Base-by-base conservation (phyloP, 2,329 filamentous ascomycete genomes). In the Ramichloridium luteum region DNA sequence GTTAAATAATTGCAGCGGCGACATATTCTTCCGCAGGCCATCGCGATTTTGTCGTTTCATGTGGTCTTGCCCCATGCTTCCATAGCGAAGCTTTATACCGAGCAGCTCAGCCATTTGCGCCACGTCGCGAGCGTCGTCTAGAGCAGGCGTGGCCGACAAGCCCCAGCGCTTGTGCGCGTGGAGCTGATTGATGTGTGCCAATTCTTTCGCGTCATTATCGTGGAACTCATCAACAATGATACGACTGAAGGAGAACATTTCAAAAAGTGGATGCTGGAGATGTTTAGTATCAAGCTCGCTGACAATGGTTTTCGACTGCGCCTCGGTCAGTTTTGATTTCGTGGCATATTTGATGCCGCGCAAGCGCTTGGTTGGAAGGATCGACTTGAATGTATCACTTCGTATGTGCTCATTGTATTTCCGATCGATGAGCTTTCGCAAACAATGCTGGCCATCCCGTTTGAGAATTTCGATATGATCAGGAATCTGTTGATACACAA, bases 161-260 rank as follows among this genome's bases (percentile, higher is more conserved):
- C 74, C 58, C 74, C 74, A 79, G 32, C 64, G 65, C 25, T 67
- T 70, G 25, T 61, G 56, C 8, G 68, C 63, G 15, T 60, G 46
- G 1, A 77, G 44, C 1, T 14, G 13, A 5, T 61, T 54, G 4
- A 73, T 52, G 0, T 59, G 55, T 1, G 59, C 48, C 37, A 60
- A 53, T 30, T 59, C 54, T 30, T 62, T 50, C 11, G 56, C 46
- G 27, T 60, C 57, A 4, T 68, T 54, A 39, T 77, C 74, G 1
- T 74, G 70, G 41, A 72, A 78, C 41, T 80, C 76, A 38, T 80
- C 76, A 2, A 78, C 58, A 2, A 80, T 63, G 1, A 80, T 36
- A 4, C 76, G 61, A 33, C 68, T 68, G 48, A 71, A 80, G 2
- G 57, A 50, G 46, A 78, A 79, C 43, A 73, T 62, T 37, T 79